phyloP scores from a whole-genome alignment of 768 basidiomycete genomes.

The Boletus vinaceobasis region DNA sequence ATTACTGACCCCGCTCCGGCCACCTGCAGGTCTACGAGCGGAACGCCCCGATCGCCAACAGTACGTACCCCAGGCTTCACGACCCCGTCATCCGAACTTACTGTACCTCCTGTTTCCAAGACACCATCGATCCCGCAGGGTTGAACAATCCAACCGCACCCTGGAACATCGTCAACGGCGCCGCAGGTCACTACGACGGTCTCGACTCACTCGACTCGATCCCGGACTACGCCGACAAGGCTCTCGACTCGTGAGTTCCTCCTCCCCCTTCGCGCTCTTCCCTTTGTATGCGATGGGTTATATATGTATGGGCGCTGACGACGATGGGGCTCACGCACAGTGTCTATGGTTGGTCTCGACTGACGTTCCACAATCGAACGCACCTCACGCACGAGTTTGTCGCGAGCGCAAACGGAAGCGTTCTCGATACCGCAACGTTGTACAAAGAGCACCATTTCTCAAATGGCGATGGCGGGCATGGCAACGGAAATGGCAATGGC shows the following conservation, averaged over 20 bases:
- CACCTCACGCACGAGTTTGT: slow-evolving; percentile 30
- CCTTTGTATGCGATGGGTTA: neutral
- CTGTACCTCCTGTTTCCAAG: slow-evolving; percentile 1
- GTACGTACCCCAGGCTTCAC: slow-evolving; percentile 1
- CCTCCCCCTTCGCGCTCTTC: neutral
- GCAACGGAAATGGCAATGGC: neutral
- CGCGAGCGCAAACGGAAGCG: slow-evolving; percentile 27
- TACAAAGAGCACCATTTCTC: slow-evolving; percentile 23
- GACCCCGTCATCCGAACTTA: neutral
- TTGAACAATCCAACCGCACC: slow-evolving; percentile 24
- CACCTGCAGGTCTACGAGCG: slow-evolving; percentile 23
- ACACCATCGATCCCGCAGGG: slow-evolving; percentile 19
- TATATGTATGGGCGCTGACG: neutral
- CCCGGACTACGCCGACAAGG: slow-evolving; percentile 8
- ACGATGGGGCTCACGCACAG: neutral
- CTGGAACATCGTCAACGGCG: slow-evolving; percentile 30
- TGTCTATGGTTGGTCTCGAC: slow-evolving; percentile 27
- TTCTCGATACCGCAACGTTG: slow-evolving; percentile 23
- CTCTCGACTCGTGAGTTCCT: slow-evolving; percentile 14
- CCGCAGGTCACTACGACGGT: slow-evolving; percentile 27
- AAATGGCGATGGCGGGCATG: neutral
- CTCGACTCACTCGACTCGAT: slow-evolving; percentile 9
- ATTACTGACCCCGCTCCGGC: too few relatives aligned
- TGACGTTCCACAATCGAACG: slow-evolving; percentile 30
- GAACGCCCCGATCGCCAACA: slow-evolving; percentile 26